phyloP scores from a whole-genome alignment of 306 rosid genomes.

The Alnus rubra region DNA sequence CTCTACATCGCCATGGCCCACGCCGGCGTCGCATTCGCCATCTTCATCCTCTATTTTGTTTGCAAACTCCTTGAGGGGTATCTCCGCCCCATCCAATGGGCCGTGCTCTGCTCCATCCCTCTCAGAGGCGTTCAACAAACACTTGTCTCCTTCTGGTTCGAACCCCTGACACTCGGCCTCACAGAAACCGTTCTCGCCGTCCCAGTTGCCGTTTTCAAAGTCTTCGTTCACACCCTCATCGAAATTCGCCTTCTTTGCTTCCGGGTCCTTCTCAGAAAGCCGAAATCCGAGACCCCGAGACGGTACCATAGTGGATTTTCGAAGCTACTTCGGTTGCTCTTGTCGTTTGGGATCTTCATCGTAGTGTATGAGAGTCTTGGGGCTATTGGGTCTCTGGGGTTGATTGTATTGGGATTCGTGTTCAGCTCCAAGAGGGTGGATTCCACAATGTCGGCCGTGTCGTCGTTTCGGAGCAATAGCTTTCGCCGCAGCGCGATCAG shows the following conservation, averaged over 20 bases:
- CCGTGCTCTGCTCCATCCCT: constrained; percentile 86
- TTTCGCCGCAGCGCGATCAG: constrained; percentile 65
- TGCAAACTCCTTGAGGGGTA: constrained; percentile 74
- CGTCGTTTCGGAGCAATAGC: constrained; percentile 66
- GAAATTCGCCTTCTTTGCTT: constrained; percentile 60
- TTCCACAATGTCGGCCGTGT: constrained; percentile 77
- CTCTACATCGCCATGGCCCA: constrained; percentile 95
- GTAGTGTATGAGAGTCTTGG: constrained; percentile 73
- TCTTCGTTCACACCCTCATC: constrained; percentile 74
- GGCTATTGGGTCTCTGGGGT: constrained; percentile 54
- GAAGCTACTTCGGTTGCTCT: constrained; percentile 69
- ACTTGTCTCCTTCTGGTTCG: constrained; percentile 74
- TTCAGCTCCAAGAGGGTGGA: constrained; percentile 67
- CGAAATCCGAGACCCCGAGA: constrained; percentile 37
- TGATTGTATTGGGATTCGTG: constrained; percentile 60
- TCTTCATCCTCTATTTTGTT: constrained; percentile 63
- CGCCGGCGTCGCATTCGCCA: constrained; percentile 77
- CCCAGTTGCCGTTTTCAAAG: constrained; percentile 70
- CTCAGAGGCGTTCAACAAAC: constrained; percentile 75
- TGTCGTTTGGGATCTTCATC: constrained; percentile 73
- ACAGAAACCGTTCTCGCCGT: constrained; percentile 82
- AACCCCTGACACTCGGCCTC: constrained; percentile 69
- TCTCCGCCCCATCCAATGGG: constrained; percentile 91
- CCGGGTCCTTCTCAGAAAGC: constrained; percentile 49
- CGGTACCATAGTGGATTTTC: constrained; percentile 59